Base-by-base conservation (phyloP, 805 yeast species). In the Myxozyma udenii region DNA sequence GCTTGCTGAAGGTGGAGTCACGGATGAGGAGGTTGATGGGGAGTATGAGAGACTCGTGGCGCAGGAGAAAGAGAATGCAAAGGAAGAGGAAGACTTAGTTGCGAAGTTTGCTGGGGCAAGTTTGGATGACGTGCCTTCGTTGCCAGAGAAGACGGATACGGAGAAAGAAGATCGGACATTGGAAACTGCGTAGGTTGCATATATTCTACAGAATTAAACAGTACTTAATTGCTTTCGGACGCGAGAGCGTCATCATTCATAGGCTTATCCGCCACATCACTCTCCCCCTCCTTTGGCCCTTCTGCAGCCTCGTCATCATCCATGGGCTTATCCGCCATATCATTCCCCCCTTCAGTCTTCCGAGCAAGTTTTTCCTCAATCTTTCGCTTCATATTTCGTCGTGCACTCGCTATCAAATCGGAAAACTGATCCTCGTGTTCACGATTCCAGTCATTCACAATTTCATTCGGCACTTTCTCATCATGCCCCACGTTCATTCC, bases 31-130 rank as follows among this genome's bases (percentile, higher is more conserved):
- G 39, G 44, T 72, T 14, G 78, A 75, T 24, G 66, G 61, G 4
- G 80, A 77, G 55, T 64, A 74, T 24, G 71, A 66, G 24, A 61
- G 60, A 38, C 48, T 77, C 52, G 66, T 68, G 44, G 51, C 62
- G 38, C 68, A 66, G 36, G 61, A 55, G 18, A 46, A 54, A 19
- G 41, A 51, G 39, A 30, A 46, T 16, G 55, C 59, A 16, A 23
- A 44, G n/a, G 14, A 7, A 18, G 46, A 19, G 5, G 56, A 35
- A 11, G 51, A 44, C 2, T 43, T 53, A 6, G 30, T 44, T 12
- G 44, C 21, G 12, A 3, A 50, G 26, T 28, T 52, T 11, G 42
- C 57, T 14, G 40, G 44, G 16, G 47, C 47, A 2, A 50, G 39
- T 44, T 38, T 53, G n/a, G 24, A 38, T 2, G 48, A 42, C 14